phyloP scores from a whole-genome alignment of 177 flowering plant species.

The Tripterygium wilfordii region DNA sequence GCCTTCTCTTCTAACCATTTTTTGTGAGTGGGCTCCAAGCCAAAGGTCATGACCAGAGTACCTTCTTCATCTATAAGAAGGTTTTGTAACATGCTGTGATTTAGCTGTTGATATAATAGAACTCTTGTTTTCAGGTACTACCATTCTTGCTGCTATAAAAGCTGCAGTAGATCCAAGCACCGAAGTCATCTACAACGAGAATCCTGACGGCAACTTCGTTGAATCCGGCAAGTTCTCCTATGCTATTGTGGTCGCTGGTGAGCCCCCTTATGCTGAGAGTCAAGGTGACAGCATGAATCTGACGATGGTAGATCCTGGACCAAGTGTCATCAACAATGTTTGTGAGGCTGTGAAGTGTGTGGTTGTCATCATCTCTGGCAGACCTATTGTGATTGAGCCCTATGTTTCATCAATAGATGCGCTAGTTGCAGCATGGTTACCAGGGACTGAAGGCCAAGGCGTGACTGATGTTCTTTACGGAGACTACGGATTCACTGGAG shows the following conservation, averaged over 20 bases:
- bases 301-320: conserved; percentile 5
- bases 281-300: conserved; percentile 3
- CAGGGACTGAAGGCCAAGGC: conserved; percentile 8
- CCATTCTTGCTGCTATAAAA: conserved; percentile 1
- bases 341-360: conserved; percentile 2
- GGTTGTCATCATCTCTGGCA: conserved; percentile 4
- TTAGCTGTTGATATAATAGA: too few relatives aligned
- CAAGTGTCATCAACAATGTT: conserved; percentile 3
- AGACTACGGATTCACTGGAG: conserved; percentile 2
- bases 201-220: background rate
- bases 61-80: too few relatives aligned
- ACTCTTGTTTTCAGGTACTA: too few relatives aligned
- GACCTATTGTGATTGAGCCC: conserved; percentile 1
- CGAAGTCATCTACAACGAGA: conserved; percentile 1
- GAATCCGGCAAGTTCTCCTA: background rate
- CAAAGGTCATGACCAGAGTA: too few relatives aligned
- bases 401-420: conserved; percentile 5
- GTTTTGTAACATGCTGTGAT: too few relatives aligned
- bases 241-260: conserved; percentile 3
- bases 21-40: too few relatives aligned
- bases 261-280: conserved; percentile 5
- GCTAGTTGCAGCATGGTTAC: conserved; percentile 3
- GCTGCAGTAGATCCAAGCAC: conserved; percentile 1
- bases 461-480: conserved; percentile 4
- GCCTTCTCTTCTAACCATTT: too few relatives aligned